Percentiles rank a stretch among this genome's conserved stretches.
These are phyloP conservation scores for Bothriochloa decipiens DNA, from an alignment of 176 grass and related monocot genomes.

Conservation along the genomic window DNA sequence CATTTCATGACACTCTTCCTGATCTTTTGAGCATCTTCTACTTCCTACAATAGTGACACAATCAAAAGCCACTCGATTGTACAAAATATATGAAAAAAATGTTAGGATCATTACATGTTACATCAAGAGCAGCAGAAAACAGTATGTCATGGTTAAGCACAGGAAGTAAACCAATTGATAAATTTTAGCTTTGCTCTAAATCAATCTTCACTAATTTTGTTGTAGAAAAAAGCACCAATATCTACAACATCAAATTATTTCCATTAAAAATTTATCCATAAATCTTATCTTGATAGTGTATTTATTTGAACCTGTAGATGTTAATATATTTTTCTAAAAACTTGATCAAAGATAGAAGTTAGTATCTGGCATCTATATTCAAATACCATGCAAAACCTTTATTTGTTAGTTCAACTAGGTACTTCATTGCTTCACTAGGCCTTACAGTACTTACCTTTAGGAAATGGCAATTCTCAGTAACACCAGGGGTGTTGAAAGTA, in stretches of 20 bases:
- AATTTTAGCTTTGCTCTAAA: neutral
- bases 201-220: neutral
- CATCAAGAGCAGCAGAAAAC: neutral
- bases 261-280: neutral
- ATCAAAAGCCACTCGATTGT: neutral
- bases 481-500: conserved; percentile 96
- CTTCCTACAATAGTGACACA: conserved; percentile 64
- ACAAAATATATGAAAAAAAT: conserved; percentile 13
- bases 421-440: neutral
- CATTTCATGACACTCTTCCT: conserved; percentile 85
- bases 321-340: neutral
- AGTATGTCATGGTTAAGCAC: neutral
- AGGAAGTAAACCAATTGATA: neutral
- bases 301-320: neutral
- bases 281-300: neutral
- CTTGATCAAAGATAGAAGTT: neutral
- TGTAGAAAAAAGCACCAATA: neutral
- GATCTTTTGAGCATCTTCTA: conserved; percentile 96
- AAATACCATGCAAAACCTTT: neutral
- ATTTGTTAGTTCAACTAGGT: neutral
- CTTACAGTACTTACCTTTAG: conserved; percentile 68
- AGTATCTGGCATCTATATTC: neutral
- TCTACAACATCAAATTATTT: neutral
- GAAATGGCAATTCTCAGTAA: conserved; percentile 89
- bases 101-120: neutral